Conservation (phyloP, 2,329 filamentous ascomycete genomes). For the Sphaerulina musiva region DNA sequence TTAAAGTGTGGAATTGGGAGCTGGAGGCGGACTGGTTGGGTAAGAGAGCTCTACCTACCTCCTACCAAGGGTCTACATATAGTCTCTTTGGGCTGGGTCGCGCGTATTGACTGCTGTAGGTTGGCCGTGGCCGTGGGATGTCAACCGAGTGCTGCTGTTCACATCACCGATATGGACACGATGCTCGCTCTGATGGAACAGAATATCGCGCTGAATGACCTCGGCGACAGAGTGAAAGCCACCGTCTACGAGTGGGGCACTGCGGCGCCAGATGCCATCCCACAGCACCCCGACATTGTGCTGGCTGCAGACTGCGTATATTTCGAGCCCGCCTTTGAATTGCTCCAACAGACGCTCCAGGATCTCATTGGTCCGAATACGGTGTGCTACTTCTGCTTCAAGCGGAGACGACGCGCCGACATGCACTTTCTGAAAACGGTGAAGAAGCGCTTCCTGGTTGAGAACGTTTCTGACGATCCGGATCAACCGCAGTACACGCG, state of each 20-base stretch:
- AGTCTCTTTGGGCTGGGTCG: neutral
- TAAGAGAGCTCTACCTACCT: slow-evolving; percentile 22
- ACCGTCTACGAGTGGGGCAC: slow-evolving; percentile 72
- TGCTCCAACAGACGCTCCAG: slow-evolving; percentile 71
- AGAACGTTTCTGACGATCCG: slow-evolving; percentile 43
- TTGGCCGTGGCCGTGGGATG: slow-evolving; percentile 55
- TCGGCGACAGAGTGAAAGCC: slow-evolving; percentile 58
- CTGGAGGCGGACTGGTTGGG: slow-evolving; percentile 81
- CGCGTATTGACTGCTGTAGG: slow-evolving; percentile 28
- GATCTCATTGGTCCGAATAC: slow-evolving; percentile 61
- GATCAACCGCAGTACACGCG: slow-evolving; percentile 41
- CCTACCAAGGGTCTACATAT: neutral
- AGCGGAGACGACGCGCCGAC: slow-evolving; percentile 72
- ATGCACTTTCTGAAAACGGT: slow-evolving; percentile 48
- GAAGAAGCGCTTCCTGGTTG: slow-evolving; percentile 45
- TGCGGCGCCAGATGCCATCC: slow-evolving; percentile 36
- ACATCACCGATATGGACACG: slow-evolving; percentile 78
- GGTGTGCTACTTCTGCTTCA: slow-evolving; percentile 86
- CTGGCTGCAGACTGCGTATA: slow-evolving; percentile 97
- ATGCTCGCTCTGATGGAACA: slow-evolving; percentile 81
- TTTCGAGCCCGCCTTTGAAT: slow-evolving; percentile 89
- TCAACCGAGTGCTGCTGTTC: slow-evolving; percentile 51
- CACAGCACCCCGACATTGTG: slow-evolving; percentile 64
- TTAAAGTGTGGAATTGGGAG: slow-evolving; percentile 76
- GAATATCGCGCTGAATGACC: slow-evolving; percentile 76